Evolutionary conservation across 78 protist genomes (phyloP).

Genomic region (Bigelowiella natans): DNA sequence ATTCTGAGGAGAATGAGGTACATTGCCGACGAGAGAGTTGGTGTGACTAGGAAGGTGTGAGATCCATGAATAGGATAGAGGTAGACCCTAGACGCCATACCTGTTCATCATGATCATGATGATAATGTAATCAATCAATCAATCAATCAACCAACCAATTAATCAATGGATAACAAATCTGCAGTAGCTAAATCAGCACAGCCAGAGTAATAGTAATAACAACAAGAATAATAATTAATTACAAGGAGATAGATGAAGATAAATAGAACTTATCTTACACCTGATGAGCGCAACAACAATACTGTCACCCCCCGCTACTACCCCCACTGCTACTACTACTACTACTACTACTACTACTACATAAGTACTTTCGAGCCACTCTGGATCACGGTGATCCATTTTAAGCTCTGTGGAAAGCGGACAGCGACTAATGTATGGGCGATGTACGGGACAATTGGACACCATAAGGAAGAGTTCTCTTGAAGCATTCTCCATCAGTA

Average conservation of each 20-base stretch:
- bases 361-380: background rate
- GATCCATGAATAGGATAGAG: slow-evolving; percentile 40
- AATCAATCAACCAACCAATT: no score
- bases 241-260: no score
- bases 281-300: no score
- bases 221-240: no score
- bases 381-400: background rate
- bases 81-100: background rate
- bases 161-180: no score
- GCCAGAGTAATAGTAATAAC: no score
- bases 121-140: no score
- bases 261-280: no score
- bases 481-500: background rate
- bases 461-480: background rate
- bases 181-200: no score
- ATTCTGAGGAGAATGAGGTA: slow-evolving; percentile 40
- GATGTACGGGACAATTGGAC: background rate
- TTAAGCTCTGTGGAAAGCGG: background rate
- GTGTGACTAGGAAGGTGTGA: slow-evolving; percentile 18
- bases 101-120: no score
- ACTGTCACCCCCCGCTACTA: no score
- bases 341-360: background rate
- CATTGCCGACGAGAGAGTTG: slow-evolving; percentile 39
- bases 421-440: background rate
- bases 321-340: background rate